phyloP scores from a whole-genome alignment of 192 early-diverging fungal species.

The Coemansia asiatica region DNA sequence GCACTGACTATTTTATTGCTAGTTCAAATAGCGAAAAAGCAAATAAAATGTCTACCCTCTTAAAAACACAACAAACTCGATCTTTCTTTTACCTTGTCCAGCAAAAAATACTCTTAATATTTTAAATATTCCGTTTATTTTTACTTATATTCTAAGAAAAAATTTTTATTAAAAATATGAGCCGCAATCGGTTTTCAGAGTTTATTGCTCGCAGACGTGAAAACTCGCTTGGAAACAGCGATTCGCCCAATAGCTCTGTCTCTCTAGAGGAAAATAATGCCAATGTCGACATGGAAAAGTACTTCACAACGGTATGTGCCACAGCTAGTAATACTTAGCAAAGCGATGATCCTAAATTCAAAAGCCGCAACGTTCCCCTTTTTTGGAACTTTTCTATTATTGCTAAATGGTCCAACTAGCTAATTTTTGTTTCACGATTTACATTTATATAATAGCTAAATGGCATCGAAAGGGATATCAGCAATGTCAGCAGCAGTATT shows the following conservation, averaged over 20 bases:
- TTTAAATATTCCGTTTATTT: too few relatives aligned
- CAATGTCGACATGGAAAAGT: constrained; percentile 47
- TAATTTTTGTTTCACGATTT: background rate
- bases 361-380: too few relatives aligned
- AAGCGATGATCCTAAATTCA: too few relatives aligned
- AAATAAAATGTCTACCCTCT: too few relatives aligned
- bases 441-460: constrained; percentile 27
- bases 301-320: constrained; percentile 29
- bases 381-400: background rate
- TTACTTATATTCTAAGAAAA: background rate
- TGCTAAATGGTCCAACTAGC: background rate
- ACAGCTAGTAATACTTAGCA: background rate
- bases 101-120: too few relatives aligned
- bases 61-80: too few relatives aligned
- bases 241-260: constrained; percentile 16
- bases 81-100: too few relatives aligned
- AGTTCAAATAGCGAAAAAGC: too few relatives aligned
- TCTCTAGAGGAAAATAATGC: constrained; percentile 16
- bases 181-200: constrained; percentile 29
- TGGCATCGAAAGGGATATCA: constrained; percentile 44
- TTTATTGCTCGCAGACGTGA: constrained; percentile 24
- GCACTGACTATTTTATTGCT: too few relatives aligned
- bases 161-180: constrained; percentile 13
- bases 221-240: constrained; percentile 12
- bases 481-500: constrained; percentile 20